Percentiles rank a stretch among this genome's conserved stretches.
Evolutionary conservation across 805 yeast genomes (phyloP).

Genomic region (Nakazawaea ernobii): DNA sequence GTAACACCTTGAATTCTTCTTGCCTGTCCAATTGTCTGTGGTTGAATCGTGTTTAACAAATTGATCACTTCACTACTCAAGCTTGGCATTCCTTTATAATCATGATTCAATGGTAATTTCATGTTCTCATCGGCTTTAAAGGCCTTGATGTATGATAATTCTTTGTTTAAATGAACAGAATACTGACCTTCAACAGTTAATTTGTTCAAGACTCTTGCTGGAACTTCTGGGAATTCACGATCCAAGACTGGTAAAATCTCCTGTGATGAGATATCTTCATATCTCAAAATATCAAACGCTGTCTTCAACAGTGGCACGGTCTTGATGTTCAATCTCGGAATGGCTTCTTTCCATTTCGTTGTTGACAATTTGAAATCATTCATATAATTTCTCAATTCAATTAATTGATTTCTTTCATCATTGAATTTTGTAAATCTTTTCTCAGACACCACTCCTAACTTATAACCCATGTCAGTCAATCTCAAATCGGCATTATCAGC

Average conservation of each 20-base stretch:
- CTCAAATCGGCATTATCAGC: conserved; percentile 93
- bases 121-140: conserved; percentile 80
- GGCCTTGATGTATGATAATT: conserved; percentile 63
- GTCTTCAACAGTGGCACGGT: conserved; percentile 46
- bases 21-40: conserved; percentile 92
- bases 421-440: conserved; percentile 46
- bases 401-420: conserved; percentile 38
- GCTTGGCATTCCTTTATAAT: conserved; percentile 53
- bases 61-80: conserved; percentile 73
- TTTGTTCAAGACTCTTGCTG: conserved; percentile 48
- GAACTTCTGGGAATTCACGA: conserved; percentile 21
- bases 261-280: conserved; percentile 34
- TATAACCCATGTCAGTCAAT: conserved; percentile 63
- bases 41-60: conserved; percentile 68
- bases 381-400: conserved; percentile 40
- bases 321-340: conserved; percentile 44
- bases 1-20: conserved; percentile 92
- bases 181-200: conserved; percentile 78
- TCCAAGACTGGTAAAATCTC: conserved; percentile 31
- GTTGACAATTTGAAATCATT: conserved; percentile 43
- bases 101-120: conserved; percentile 60
- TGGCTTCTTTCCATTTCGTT: conserved; percentile 51
- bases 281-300: conserved; percentile 70
- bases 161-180: conserved; percentile 72
- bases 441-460: conserved; percentile 60